Conservation (phyloP, 768 basidiomycete genomes). For the Sarcodon aspratus region DNA sequence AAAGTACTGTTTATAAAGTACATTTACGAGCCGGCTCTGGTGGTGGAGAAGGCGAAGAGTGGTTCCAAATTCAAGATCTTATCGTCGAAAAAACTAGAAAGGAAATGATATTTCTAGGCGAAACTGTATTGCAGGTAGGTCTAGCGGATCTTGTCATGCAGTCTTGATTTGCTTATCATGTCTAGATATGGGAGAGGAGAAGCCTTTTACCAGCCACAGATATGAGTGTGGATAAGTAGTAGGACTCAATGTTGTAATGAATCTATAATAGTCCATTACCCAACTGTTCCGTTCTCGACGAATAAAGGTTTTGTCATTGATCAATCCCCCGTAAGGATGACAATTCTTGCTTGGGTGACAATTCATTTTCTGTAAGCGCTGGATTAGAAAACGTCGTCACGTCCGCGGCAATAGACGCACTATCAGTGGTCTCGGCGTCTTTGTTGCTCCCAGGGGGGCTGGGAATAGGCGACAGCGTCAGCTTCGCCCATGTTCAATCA, state of each 20-base stretch:
- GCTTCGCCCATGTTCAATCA: neutral
- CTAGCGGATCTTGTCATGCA: slow-evolving; percentile 5
- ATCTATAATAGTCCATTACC: neutral
- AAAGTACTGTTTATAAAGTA: slow-evolving; percentile 87
- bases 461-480: neutral
- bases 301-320: neutral
- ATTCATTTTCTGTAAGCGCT: neutral
- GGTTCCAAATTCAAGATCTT: slow-evolving; percentile 95
- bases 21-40: slow-evolving; percentile 70
- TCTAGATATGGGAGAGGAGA: slow-evolving; percentile 19
- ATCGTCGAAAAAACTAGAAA: slow-evolving; percentile 94
- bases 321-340: neutral
- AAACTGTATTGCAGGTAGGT: slow-evolving; percentile 85
- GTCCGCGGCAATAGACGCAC: neutral
- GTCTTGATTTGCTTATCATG: neutral
- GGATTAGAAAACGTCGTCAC: neutral
- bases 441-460: neutral
- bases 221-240: slow-evolving; percentile 22
- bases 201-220: slow-evolving; percentile 8
- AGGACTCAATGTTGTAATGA: neutral
- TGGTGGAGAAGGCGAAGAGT: slow-evolving; percentile 78
- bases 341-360: neutral
- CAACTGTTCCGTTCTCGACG: neutral
- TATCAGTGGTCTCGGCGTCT: neutral
- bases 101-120: slow-evolving; percentile 97